Conservation (phyloP, 2,329 filamentous ascomycete species). For the Lasiodiplodia citricola region DNA sequence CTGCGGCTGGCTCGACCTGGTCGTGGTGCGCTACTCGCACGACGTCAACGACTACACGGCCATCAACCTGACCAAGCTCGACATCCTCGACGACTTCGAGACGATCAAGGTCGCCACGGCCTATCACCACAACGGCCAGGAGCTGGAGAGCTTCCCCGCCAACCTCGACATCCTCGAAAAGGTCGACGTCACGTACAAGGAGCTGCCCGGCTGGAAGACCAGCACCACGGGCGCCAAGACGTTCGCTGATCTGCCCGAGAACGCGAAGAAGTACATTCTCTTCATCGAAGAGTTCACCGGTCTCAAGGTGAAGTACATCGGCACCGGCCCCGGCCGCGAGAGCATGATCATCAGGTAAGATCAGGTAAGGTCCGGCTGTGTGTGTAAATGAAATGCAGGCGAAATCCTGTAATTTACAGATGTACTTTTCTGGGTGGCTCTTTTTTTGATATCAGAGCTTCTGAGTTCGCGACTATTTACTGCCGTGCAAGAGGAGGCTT, state of each 20-base stretch:
- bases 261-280: constrained; percentile 69
- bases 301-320: constrained; percentile 68
- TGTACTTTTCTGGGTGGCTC: background rate
- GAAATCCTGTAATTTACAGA: constrained; percentile 2
- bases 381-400: constrained; percentile 4
- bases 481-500: background rate
- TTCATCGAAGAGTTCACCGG: constrained; percentile 71
- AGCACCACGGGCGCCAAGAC: constrained; percentile 64
- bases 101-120: constrained; percentile 76
- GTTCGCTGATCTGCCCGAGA: constrained; percentile 67
- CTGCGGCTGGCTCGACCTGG: constrained; percentile 71
- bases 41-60: constrained; percentile 71
- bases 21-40: constrained; percentile 70
- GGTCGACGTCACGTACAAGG: constrained; percentile 70
- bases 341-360: constrained; percentile 63
- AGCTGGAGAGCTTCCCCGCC: constrained; percentile 68
- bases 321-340: constrained; percentile 69
- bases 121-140: constrained; percentile 65
- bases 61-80: constrained; percentile 70
- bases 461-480: background rate
- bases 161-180: constrained; percentile 63
- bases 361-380: constrained; percentile 4
- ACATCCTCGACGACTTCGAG: constrained; percentile 74
- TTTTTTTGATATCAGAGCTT: background rate
- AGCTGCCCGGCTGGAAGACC: constrained; percentile 71